Conservation (phyloP, 2,329 filamentous ascomycete species). For the Colletotrichum sp. region DNA sequence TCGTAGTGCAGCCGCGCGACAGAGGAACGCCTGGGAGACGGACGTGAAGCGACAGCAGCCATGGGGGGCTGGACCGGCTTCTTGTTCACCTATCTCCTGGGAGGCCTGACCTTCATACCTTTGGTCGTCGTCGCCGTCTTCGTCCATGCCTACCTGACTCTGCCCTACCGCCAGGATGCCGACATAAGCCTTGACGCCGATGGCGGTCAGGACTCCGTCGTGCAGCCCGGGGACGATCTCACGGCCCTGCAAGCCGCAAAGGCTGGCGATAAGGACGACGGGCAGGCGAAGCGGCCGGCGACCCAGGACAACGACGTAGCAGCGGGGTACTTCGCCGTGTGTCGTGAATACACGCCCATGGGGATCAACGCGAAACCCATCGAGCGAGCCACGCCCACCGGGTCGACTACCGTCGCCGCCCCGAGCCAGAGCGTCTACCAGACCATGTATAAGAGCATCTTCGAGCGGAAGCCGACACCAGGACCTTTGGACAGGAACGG, state of each 20-base stretch:
- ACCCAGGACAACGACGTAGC: slow-evolving; percentile 77
- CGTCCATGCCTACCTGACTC: slow-evolving; percentile 70
- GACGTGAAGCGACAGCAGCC: slow-evolving; percentile 16
- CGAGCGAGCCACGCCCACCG: slow-evolving; percentile 81
- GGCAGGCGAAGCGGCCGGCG: slow-evolving; percentile 48
- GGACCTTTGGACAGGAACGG: slow-evolving; percentile 53
- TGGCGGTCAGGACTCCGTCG: slow-evolving; percentile 38
- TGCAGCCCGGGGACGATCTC: slow-evolving; percentile 69
- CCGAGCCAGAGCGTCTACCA: slow-evolving; percentile 96
- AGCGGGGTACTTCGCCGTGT: slow-evolving; percentile 94
- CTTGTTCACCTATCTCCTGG: slow-evolving; percentile 79
- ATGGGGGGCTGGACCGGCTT: slow-evolving; percentile 64
- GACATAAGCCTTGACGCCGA: slow-evolving; percentile 34
- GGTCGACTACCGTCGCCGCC: slow-evolving; percentile 73
- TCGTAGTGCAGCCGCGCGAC: not conserved
- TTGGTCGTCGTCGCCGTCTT: slow-evolving; percentile 67
- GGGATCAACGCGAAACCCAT: slow-evolving; percentile 93
- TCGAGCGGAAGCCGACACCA: slow-evolving; percentile 73
- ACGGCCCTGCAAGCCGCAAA: slow-evolving; percentile 66
- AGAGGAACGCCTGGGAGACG: not conserved
- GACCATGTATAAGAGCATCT: slow-evolving; percentile 96
- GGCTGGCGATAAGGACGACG: slow-evolving; percentile 63
- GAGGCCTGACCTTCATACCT: slow-evolving; percentile 87
- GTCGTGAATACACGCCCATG: slow-evolving; percentile 88
- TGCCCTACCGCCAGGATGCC: slow-evolving; percentile 59